Evolutionary conservation across 305 asterid genomes (phyloP).

Genomic region (Fraxinus platypoda): DNA sequence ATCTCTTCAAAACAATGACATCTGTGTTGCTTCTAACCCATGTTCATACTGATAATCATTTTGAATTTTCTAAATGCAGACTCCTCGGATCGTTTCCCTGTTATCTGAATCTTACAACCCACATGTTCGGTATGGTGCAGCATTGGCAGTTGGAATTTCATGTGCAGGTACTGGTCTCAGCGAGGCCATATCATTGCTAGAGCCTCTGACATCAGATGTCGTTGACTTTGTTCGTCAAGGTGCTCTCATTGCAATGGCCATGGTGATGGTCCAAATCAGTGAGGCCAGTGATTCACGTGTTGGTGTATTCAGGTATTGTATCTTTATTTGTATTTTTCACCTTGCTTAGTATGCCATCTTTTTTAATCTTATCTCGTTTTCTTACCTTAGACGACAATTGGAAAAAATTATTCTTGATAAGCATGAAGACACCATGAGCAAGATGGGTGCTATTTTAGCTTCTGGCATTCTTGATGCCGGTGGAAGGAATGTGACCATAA

Average conservation of each 20-base stretch:
- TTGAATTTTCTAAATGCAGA: constrained; percentile 48
- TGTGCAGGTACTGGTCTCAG: constrained; percentile 99
- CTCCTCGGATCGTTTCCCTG: constrained; percentile 80
- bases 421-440: constrained; percentile 99
- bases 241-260: constrained; percentile 98
- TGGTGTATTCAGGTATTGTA: constrained; percentile 80
- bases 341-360: not conserved
- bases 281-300: constrained; percentile 96
- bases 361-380: constrained; percentile 6
- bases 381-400: constrained; percentile 72
- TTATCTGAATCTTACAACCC: constrained; percentile 89
- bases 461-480: constrained; percentile 94
- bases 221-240: constrained; percentile 99
- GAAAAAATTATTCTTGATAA: constrained; percentile 92
- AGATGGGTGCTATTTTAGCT: constrained; percentile 99
- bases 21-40: not conserved
- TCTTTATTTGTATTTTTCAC: constrained; percentile 1
- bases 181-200: constrained; percentile 95
- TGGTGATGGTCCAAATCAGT: constrained; percentile 94
- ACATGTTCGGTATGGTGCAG: constrained; percentile 97
- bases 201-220: constrained; percentile 95
- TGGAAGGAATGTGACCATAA: constrained; percentile 86
- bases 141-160: constrained; percentile 95
- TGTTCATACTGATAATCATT: not conserved
- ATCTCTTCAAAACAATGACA: not conserved